A percentile compares a stretch with the other conserved stretches of the same genome.
Evolutionary conservation across 2,329 filamentous ascomycete species (phyloP).

Genomic region (Xylariaceae sp.): DNA sequence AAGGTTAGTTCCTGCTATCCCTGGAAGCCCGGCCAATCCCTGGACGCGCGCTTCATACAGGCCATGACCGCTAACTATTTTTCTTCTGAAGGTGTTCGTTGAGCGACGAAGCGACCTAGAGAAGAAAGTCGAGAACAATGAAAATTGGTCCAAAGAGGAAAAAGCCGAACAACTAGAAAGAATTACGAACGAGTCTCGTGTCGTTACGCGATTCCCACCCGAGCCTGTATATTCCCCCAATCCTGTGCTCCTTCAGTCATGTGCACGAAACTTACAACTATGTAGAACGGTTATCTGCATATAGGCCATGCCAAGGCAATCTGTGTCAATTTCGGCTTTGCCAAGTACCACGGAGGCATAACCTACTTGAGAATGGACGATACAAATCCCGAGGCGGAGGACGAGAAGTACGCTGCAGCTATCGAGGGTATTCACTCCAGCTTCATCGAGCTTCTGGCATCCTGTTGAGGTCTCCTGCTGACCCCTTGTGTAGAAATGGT

Average conservation of each 20-base stretch:
- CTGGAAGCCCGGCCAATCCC: no score
- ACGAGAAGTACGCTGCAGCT: slow-evolving; percentile 82
- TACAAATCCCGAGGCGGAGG: slow-evolving; percentile 90
- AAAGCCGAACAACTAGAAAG: no score
- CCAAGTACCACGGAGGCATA: slow-evolving; percentile 72
- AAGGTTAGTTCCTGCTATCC: no score
- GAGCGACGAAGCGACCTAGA: slow-evolving; percentile 60
- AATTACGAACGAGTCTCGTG: no score
- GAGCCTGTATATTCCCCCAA: slow-evolving; percentile 49
- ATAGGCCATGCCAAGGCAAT: slow-evolving; percentile 95
- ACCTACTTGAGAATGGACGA: slow-evolving; percentile 74
- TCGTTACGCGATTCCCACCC: slow-evolving; percentile 71
- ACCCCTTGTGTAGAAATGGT: slow-evolving; percentile 57
- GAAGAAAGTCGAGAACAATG: no score
- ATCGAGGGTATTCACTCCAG: slow-evolving; percentile 49
- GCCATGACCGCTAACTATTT: neutral
- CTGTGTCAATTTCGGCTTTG: slow-evolving; percentile 93
- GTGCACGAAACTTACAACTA: neutral
- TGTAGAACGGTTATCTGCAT: slow-evolving; percentile 76
- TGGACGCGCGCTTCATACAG: no score
- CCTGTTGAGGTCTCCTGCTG: no score
- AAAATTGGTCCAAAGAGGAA: no score
- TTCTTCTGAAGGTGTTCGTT: slow-evolving; percentile 41
- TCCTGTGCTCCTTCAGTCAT: neutral
- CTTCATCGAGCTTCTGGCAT: neutral